Percentiles rank a stretch among this genome's conserved stretches.
Conservation (phyloP, 345 rosid species). For the Capsella bursapastoris region DNA sequence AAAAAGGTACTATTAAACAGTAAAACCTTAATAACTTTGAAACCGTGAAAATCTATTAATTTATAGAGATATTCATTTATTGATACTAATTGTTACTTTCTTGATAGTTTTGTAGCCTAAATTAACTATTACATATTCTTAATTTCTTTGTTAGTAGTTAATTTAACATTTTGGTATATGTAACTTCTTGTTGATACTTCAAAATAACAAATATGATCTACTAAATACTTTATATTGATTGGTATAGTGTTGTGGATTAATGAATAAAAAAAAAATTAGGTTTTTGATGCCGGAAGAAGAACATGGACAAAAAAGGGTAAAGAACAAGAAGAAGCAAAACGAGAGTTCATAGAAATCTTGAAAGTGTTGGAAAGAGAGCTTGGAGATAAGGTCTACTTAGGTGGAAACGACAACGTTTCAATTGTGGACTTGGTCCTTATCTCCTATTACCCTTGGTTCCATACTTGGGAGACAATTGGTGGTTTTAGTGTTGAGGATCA, state of each 20-base stretch:
- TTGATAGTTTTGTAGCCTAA: too few relatives aligned
- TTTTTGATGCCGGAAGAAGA: constrained; percentile 44
- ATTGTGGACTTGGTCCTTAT: constrained; percentile 43
- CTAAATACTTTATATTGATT: not conserved
- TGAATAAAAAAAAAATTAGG: constrained; percentile 8
- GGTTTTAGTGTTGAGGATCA: constrained; percentile 38
- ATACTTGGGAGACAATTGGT: constrained; percentile 41
- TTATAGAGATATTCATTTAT: too few relatives aligned
- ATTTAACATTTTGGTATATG: not conserved
- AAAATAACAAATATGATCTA: not conserved
- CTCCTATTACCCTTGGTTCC: constrained; percentile 49
- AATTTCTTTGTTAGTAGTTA: not conserved
- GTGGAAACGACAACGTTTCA: constrained; percentile 42
- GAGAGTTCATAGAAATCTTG: constrained; percentile 37
- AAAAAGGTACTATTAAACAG: constrained; percentile 34
- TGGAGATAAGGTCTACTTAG: constrained; percentile 43
- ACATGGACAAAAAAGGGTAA: constrained; percentile 47
- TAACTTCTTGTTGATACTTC: not conserved
- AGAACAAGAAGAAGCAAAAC: constrained; percentile 46
- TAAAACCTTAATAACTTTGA: too few relatives aligned
- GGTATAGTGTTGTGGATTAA: not conserved
- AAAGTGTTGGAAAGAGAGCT: constrained; percentile 42
- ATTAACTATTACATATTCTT: too few relatives aligned
- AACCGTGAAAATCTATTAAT: too few relatives aligned
- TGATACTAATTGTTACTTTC: too few relatives aligned